Conservation (phyloP, 192 early-diverging fungal genomes). For the Phycomyces blakesleeanus region DNA sequence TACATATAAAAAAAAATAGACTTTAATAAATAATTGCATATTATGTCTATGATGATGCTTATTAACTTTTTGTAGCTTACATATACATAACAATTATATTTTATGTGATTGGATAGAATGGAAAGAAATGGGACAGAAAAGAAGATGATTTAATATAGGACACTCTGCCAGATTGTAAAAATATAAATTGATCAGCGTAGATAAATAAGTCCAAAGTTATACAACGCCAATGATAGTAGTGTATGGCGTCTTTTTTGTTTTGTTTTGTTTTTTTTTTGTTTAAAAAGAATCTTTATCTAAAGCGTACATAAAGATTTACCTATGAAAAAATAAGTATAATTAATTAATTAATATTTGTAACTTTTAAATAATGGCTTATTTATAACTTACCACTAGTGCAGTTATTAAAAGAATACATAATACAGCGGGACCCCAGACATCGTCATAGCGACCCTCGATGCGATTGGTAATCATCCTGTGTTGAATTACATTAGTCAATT, state of each 20-base stretch:
- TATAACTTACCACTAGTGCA: conserved; percentile 44
- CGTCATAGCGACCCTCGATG: conserved; percentile 68
- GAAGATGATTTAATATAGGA: background rate
- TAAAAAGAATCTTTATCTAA: conserved; percentile 15
- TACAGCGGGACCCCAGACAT: conserved; percentile 68
- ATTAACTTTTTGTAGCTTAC: background rate
- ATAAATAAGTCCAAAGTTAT: background rate
- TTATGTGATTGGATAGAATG: no score
- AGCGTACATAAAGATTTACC: conserved; percentile 32
- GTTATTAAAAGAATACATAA: conserved; percentile 64
- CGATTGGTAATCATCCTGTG: conserved; percentile 33
- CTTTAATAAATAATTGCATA: background rate
- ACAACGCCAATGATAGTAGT: background rate
- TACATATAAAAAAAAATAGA: no score
- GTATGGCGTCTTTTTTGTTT: conserved; percentile 13
- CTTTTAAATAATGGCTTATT: background rate
- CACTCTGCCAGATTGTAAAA: background rate
- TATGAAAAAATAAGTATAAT: conserved; percentile 5
- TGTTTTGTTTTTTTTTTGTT: conserved; percentile 5
- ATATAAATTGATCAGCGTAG: conserved; percentile 8
- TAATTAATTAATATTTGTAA: conserved; percentile 5
- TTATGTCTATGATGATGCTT: background rate
- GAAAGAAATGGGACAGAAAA: no score
- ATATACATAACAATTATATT: background rate
- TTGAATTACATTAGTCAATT: background rate